Base-by-base conservation (phyloP, 2,329 filamentous ascomycete genomes). In the Emergomyces africanus region DNA sequence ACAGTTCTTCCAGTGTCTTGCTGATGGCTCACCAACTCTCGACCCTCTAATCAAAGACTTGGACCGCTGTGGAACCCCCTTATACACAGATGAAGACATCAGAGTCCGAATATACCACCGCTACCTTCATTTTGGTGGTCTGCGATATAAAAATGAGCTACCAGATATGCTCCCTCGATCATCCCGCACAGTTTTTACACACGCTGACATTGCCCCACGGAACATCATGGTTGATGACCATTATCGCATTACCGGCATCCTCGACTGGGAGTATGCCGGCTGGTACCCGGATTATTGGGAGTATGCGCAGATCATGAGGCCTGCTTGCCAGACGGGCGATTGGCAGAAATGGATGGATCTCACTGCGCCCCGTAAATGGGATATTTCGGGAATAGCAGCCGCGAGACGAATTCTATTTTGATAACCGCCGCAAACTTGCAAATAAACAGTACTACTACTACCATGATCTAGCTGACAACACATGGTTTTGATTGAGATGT, bases 251-350 rank as follows among this genome's bases (percentile, higher is more conserved):
- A 61, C 72, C 0, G 66, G 68, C 5, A 63, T 77, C n/a, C 66
- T 76, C 49, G 72, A 75, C 65, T 76, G 71, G 74, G 73, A 74
- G 55, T 70, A 60, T 49, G 66, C 71, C 23, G 71, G 72, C 10
- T 75, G 70, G 73, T 74, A 72, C 62, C 73, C 72, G 9, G 69
- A 64, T 23, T 76, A 75, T 58, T 76, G 71, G 73, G 74, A 75
- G 63, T 75, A 74, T 63, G 68, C 70, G 33, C 69, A 70, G 60
- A 69, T 70, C 30, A 59, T 69, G 61, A 63, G 63, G 44, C 66
- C 66, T 23, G 66, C 65, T 25, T 64, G 64, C 54, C 61, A 56
- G 56, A 48, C 50, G 15, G 64, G 64, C 0, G 63, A 69, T 46
- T 70, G 65, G 65, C 62, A 64, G 51, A 51, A 59, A 41, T 69